Evolutionary conservation across 2,329 filamentous ascomycete genomes (phyloP).

Genomic region (Elsinoe australis): DNA sequence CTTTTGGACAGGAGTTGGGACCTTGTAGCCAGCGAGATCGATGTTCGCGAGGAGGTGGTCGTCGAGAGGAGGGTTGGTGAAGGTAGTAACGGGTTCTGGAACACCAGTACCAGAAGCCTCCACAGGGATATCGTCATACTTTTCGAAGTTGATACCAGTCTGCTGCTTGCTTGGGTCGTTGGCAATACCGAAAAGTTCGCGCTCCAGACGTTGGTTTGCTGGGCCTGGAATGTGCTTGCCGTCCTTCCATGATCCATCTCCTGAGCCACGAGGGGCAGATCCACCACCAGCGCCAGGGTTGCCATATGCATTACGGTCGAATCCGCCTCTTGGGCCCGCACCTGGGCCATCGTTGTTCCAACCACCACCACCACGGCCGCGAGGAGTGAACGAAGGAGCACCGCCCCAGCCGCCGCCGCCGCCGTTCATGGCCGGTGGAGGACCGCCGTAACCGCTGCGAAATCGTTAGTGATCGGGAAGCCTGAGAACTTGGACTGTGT

Average conservation of each 20-base stretch:
- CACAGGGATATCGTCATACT: conserved; percentile 98
- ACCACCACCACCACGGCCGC: conserved; percentile 26
- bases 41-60: conserved; percentile 92
- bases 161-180: conserved; percentile 94
- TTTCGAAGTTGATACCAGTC: conserved; percentile 99
- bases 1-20: conserved; percentile 95
- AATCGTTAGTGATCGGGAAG: conserved; percentile 21
- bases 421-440: conserved; percentile 40
- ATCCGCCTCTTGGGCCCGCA: conserved; percentile 32
- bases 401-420: conserved; percentile 47
- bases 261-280: conserved; percentile 65
- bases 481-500: no score
- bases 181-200: conserved; percentile 83
- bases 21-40: conserved; percentile 85
- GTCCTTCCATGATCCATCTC: conserved; percentile 92
- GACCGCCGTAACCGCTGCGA: conserved; percentile 39
- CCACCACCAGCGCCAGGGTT: conserved; percentile 46
- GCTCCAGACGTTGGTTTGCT: conserved; percentile 80
- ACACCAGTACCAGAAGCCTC: conserved; percentile 92
- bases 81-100: conserved; percentile 80
- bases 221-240: conserved; percentile 93
- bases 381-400: conserved; percentile 51
- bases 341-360: conserved; percentile 37
- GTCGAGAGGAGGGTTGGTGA: conserved; percentile 91
- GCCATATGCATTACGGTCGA: conserved; percentile 58